phyloP scores from a whole-genome alignment of 2,329 filamentous ascomycete genomes.

The Simplicillium aogashimaense region DNA sequence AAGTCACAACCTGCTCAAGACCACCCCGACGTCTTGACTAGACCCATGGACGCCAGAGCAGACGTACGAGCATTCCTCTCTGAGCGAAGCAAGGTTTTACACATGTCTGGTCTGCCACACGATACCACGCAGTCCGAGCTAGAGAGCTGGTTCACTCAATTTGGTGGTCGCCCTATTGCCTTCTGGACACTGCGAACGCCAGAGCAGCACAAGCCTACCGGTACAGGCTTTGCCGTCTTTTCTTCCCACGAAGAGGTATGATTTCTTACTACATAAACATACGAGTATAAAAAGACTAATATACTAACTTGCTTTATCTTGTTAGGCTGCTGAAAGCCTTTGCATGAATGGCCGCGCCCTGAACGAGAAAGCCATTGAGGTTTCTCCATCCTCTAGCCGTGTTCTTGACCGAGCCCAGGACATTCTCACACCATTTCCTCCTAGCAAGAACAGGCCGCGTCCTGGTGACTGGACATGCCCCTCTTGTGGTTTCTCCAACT shows the following conservation, averaged over 20 bases:
- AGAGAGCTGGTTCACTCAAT: constrained; percentile 99
- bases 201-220: constrained; percentile 98
- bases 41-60: constrained; percentile 92
- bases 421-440: constrained; percentile 93
- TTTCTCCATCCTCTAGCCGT: constrained; percentile 92
- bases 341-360: constrained; percentile 98
- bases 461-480: constrained; percentile 99
- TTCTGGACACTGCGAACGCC: constrained; percentile 98
- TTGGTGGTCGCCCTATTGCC: constrained; percentile 91
- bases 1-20: constrained; percentile 93
- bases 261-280: constrained; percentile 10
- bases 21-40: constrained; percentile 86
- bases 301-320: neutral
- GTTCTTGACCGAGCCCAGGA: constrained; percentile 93
- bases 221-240: constrained; percentile 95
- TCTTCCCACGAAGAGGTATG: constrained; percentile 97
- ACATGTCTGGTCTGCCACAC: constrained; percentile 94
- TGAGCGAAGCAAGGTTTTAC: constrained; percentile 94
- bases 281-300: neutral
- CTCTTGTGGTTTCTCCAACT: constrained; percentile 98
- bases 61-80: constrained; percentile 94
- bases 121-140: constrained; percentile 98
- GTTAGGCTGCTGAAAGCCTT: constrained; percentile 88
- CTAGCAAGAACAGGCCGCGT: constrained; percentile 94
- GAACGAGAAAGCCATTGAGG: constrained; percentile 98